A percentile compares a stretch with the other conserved stretches of the same genome.
Evolutionary conservation across 192 early-diverging fungal genomes (phyloP).

Genomic region (Coemansia asiatica): DNA sequence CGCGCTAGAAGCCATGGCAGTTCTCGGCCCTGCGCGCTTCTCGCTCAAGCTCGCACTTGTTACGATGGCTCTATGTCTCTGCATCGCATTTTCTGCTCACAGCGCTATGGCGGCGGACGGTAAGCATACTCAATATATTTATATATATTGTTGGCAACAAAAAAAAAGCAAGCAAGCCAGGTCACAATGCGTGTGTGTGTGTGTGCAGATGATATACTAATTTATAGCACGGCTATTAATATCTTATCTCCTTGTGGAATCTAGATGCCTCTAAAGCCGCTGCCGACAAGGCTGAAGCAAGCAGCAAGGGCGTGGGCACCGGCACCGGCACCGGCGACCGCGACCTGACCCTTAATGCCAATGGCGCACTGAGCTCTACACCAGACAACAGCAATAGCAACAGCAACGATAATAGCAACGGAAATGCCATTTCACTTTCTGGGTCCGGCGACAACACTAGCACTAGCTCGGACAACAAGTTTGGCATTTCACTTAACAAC

Average conservation of each 20-base stretch:
- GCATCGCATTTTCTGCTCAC: background rate
- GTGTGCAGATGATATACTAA: background rate
- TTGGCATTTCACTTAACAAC: conserved; percentile 36
- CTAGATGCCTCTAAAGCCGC: background rate
- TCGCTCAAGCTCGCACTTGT: conserved; percentile 4
- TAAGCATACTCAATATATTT: background rate
- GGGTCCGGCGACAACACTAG: conserved; percentile 5
- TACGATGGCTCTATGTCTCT: conserved; percentile 2
- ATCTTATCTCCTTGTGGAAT: background rate
- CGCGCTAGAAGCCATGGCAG: background rate
- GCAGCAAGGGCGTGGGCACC: conserved; percentile 12
- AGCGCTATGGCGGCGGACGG: background rate
- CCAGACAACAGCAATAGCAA: background rate
- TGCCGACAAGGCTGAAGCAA: background rate
- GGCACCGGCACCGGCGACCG: conserved; percentile 22
- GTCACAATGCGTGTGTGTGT: background rate
- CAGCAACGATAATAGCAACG: background rate
- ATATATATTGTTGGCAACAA: background rate
- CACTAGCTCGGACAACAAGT: conserved; percentile 16
- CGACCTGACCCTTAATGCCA: conserved; percentile 26
- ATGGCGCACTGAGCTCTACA: conserved; percentile 1
- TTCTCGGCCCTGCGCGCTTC: background rate
- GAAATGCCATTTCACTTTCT: conserved; percentile 5
- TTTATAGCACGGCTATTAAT: background rate
- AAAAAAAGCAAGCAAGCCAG: background rate